phyloP scores from a whole-genome alignment of 1,284 basidiomycete species.

The Fistulina hepatica region DNA sequence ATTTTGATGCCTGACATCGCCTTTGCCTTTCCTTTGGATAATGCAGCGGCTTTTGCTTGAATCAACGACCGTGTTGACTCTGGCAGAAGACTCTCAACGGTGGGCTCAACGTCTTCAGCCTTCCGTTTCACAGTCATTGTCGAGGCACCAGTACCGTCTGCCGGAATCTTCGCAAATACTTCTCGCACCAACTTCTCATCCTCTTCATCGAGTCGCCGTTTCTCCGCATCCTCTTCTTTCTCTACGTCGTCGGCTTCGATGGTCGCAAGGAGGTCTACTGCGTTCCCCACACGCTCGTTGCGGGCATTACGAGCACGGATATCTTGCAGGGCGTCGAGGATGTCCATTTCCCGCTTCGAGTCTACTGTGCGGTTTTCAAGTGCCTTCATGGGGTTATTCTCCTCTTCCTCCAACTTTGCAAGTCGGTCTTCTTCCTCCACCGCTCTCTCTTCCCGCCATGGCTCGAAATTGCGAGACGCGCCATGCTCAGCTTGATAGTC shows the following conservation, averaged over 20 bases:
- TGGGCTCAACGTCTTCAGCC: constrained; percentile 60
- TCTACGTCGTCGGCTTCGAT: constrained; percentile 53
- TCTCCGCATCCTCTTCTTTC: constrained; percentile 58
- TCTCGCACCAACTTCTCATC: constrained; percentile 83
- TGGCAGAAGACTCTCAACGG: constrained; percentile 60
- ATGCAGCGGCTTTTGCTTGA: constrained; percentile 32
- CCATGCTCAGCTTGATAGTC: constrained; percentile 91
- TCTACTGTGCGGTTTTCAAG: constrained; percentile 88
- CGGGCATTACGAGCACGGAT: constrained; percentile 89
- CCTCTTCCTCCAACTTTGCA: constrained; percentile 74
- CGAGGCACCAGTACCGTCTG: constrained; percentile 20
- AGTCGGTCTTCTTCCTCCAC: constrained; percentile 68
- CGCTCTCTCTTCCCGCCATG: constrained; percentile 72
- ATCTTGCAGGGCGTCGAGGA: constrained; percentile 92
- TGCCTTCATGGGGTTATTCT: constrained; percentile 95
- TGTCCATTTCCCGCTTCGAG: constrained; percentile 97
- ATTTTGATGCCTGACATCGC: constrained; percentile 65
- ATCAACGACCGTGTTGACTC: constrained; percentile 62
- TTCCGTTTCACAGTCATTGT: constrained; percentile 68
- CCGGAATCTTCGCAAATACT: constrained; percentile 68
- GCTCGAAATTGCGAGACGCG: constrained; percentile 90
- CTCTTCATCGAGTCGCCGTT: constrained; percentile 69
- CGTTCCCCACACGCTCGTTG: constrained; percentile 69
- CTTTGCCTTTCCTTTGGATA: constrained; percentile 54
- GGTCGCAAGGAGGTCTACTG: constrained; percentile 50